Percentiles rank a stretch among this genome's conserved stretches.
Conservation (phyloP, 1,284 basidiomycete genomes). For the Termitomyces sp. region DNA sequence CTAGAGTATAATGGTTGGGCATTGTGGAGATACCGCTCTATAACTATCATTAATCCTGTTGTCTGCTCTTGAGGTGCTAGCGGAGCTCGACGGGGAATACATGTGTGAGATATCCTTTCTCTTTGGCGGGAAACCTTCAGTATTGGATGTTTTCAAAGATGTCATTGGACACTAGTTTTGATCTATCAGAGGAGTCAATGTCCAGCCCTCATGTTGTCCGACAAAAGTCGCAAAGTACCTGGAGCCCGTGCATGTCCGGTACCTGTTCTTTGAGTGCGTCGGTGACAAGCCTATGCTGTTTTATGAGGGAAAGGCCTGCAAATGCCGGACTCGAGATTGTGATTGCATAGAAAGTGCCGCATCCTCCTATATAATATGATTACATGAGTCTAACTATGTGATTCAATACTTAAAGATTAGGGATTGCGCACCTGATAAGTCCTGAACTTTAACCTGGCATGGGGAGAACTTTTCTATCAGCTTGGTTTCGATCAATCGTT, state of each 20-base stretch:
- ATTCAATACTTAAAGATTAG: not conserved
- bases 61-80: not conserved
- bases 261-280: conserved; percentile 88
- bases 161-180: conserved; percentile 10
- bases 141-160: not conserved
- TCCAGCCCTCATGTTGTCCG: not conserved
- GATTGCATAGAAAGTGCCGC: conserved; percentile 95
- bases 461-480: conserved; percentile 72
- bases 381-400: not conserved
- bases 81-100: not conserved
- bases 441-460: conserved; percentile 75
- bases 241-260: conserved; percentile 88
- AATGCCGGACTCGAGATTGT: conserved; percentile 82
- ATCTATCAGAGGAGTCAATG: conserved; percentile 1
- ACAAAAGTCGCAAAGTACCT: conserved; percentile 45
- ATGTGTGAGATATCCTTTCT: not conserved
- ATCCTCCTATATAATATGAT: conserved; percentile 63
- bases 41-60: not conserved
- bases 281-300: conserved; percentile 93
- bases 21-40: not conserved
- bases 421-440: conserved; percentile 74
- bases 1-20: not conserved
- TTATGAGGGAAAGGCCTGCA: conserved; percentile 82
- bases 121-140: not conserved
- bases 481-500: conserved; percentile 68